These are phyloP conservation scores for Boletus coccyginus DNA, from an alignment of 768 basidiomycete species.

Conservation along the genomic window DNA sequence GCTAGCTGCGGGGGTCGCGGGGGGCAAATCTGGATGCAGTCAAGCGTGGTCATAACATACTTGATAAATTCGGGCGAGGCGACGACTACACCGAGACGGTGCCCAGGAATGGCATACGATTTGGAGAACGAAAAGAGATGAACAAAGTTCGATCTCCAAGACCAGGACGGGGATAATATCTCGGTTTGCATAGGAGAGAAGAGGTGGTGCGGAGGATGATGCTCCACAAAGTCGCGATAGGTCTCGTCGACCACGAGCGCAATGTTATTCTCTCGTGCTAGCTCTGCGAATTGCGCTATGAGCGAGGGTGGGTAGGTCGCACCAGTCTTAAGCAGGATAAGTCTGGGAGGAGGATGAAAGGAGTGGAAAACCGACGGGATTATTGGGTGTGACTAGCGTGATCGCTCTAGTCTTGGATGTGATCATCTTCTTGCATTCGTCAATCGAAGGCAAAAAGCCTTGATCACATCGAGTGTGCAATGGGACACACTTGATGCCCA, in stretches of 20 bases:
- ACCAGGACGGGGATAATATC: slow-evolving; percentile 16
- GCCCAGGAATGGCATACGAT: slow-evolving; percentile 76
- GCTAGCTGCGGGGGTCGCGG: slow-evolving; percentile 73
- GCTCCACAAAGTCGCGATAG: slow-evolving; percentile 76
- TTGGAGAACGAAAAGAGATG: slow-evolving; percentile 83
- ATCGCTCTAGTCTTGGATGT: slow-evolving; percentile 64
- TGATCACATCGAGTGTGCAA: slow-evolving; percentile 48
- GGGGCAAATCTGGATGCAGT: slow-evolving; percentile 79
- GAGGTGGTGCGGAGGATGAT: slow-evolving; percentile 51
- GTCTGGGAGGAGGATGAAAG: background rate
- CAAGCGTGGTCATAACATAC: slow-evolving; percentile 57
- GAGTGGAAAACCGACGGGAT: slow-evolving; percentile 46
- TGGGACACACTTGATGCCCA: slow-evolving; percentile 57
- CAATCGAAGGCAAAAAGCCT: slow-evolving; percentile 59
- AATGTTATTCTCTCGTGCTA: slow-evolving; percentile 52
- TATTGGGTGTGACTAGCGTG: slow-evolving; percentile 74
- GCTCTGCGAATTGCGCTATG: slow-evolving; percentile 53
- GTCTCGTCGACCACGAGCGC: slow-evolving; percentile 86
- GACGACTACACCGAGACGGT: slow-evolving; percentile 71
- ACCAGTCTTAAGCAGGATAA: slow-evolving; percentile 50
- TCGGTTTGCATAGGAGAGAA: slow-evolving; percentile 36
- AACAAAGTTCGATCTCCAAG: slow-evolving; percentile 62
- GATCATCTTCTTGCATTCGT: slow-evolving; percentile 49
- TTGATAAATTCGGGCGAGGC: slow-evolving; percentile 54
- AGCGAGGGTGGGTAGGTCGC: slow-evolving; percentile 59